Evolutionary conservation across 306 rosid genomes (phyloP).

Genomic region (Quercus glauca): DNA sequence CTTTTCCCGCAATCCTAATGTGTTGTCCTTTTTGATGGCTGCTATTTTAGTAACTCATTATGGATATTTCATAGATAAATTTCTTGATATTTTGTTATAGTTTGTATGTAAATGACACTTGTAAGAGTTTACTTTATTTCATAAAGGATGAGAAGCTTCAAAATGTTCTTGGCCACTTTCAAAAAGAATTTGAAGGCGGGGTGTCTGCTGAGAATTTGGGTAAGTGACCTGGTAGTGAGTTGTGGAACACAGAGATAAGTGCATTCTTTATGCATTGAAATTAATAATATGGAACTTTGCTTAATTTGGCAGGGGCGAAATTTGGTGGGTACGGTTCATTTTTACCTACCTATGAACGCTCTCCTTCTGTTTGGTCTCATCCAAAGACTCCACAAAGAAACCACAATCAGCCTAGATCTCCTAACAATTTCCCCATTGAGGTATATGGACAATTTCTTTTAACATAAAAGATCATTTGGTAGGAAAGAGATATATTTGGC

Average conservation of each 20-base stretch:
- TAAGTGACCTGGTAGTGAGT: slow-evolving; percentile 38
- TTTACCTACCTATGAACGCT: slow-evolving; percentile 54
- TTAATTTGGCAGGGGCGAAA: slow-evolving; percentile 59
- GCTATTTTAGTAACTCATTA: not conserved
- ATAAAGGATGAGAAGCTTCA: slow-evolving; percentile 60
- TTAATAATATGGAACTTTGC: slow-evolving; percentile 30
- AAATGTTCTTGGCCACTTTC: slow-evolving; percentile 68
- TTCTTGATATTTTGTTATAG: not conserved
- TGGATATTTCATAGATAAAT: not conserved
- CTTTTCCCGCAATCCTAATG: not conserved
- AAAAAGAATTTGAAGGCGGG: slow-evolving; percentile 72
- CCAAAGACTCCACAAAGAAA: slow-evolving; percentile 51
- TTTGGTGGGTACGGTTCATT: slow-evolving; percentile 81
- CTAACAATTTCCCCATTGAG: slow-evolving; percentile 42
- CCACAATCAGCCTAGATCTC: slow-evolving; percentile 40
- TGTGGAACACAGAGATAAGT: slow-evolving; percentile 28
- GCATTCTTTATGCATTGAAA: slow-evolving; percentile 25
- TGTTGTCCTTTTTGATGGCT: not conserved
- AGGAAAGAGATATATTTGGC: slow-evolving; percentile 26
- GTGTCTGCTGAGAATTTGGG: slow-evolving; percentile 66
- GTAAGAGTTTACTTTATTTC: slow-evolving; percentile 24
- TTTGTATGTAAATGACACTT: slow-evolving; percentile 5
- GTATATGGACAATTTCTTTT: slow-evolving; percentile 33
- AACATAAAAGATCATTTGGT: slow-evolving; percentile 17
- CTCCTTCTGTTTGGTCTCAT: slow-evolving; percentile 31